Percentiles rank a stretch among this genome's conserved stretches.
phyloP scores from a whole-genome alignment of 331 rosid species.

The Pyrus hybrid region DNA sequence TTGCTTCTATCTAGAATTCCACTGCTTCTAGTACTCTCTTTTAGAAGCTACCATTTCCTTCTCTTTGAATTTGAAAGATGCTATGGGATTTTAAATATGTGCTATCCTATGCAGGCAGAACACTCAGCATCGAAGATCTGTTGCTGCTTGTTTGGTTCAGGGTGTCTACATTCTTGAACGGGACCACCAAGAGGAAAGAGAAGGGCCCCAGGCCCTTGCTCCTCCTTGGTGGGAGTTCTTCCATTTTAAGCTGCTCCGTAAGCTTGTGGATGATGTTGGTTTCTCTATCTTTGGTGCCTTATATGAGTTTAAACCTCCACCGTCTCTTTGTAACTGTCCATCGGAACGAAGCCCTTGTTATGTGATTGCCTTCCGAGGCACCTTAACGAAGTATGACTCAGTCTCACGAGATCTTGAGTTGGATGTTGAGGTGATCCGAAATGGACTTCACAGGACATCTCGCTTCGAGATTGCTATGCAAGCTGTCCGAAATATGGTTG shows the following conservation, averaged over 20 bases:
- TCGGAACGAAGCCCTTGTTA: slow-evolving; percentile 49
- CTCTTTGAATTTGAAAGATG: not conserved
- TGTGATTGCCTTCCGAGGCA: slow-evolving; percentile 83
- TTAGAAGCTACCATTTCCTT: not conserved
- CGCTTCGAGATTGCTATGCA: slow-evolving; percentile 71
- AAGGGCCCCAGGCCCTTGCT: slow-evolving; percentile 57
- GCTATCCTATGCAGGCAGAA: slow-evolving; percentile 46
- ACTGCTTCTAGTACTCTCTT: not conserved
- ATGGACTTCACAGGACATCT: slow-evolving; percentile 71
- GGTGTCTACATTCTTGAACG: slow-evolving; percentile 79
- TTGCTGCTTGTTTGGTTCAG: slow-evolving; percentile 89
- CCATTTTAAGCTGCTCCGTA: slow-evolving; percentile 57
- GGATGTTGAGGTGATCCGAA: slow-evolving; percentile 51
- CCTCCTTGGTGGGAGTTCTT: slow-evolving; percentile 89
- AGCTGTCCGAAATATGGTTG: slow-evolving; percentile 64
- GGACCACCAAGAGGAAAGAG: slow-evolving; percentile 68
- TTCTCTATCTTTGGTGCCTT: slow-evolving; percentile 76
- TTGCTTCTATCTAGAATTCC: not conserved
- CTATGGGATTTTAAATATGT: not conserved
- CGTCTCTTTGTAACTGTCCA: slow-evolving; percentile 25
- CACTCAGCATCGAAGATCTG: slow-evolving; percentile 53
- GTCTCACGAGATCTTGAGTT: slow-evolving; percentile 61
- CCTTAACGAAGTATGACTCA: slow-evolving; percentile 49
- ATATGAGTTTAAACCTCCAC: slow-evolving; percentile 64
- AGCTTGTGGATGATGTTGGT: slow-evolving; percentile 68